Base-by-base conservation (phyloP, 305 asterid genomes). In the Ilex paraguariensis region DNA sequence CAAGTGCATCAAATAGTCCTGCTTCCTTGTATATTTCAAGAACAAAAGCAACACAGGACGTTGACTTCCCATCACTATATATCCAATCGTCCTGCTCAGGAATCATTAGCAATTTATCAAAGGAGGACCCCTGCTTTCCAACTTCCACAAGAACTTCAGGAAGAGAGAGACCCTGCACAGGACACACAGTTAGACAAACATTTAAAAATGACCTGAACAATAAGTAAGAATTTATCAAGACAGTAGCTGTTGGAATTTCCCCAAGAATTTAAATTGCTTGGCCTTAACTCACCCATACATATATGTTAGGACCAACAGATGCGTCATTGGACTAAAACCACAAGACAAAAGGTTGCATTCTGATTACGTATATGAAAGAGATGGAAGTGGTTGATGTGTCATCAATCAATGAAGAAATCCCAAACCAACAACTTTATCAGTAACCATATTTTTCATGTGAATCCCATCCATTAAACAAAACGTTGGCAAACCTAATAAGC, bases 31-130 rank as follows among this genome's bases (percentile, higher is more conserved):
- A 91, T 71, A 91, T 66, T 74, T 89, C 97, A 39, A 87, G 87
- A 67, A 91, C 87, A 67, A 75, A 91, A 71, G 98, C 95, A 70
- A 91, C 84, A 73, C 98, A 91, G 2, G 98, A 91, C 45, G 97
- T 56, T 52, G 98, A 91, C 76, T 85, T 91, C 65, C 98, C 98
- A 54, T 91, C 98, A 13, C 46, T 74, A 54, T 91, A 91, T 31
- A 79, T 85, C 98, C 98, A 91, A 65, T 85, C 67, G 73, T 91
- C 98, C 73, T 74, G 86, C 69, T 92, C 98, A 3, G 98, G 98
- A 77, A 89, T 56, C 12, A 95, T 82, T 84, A 92, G 74, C 57
- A 92, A 63, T 73, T 85, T 79, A 46, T 90, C 98, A 63, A 92
- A 91, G 60, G 98, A 92, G 49, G 90, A 87, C 59, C 98, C 95